These are phyloP conservation scores for Rhodotorula taiwanensis DNA, from an alignment of 768 basidiomycete genomes.

Conservation along the genomic window DNA sequence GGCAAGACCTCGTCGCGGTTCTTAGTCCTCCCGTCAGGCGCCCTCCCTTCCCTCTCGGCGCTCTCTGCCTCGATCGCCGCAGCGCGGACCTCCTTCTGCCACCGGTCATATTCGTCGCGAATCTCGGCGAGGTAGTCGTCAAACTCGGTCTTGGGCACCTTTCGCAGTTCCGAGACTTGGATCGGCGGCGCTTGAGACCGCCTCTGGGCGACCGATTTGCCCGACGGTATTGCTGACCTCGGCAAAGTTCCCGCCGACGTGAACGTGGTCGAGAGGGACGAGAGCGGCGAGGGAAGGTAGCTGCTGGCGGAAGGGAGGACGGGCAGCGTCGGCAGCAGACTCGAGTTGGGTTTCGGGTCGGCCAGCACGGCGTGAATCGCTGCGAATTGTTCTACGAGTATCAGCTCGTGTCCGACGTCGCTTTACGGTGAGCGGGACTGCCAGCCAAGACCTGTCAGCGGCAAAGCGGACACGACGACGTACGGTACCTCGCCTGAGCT, in stretches of 20 bases:
- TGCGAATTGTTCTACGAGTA: conserved; percentile 42
- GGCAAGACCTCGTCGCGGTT: conserved; percentile 56
- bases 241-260: conserved; percentile 52
- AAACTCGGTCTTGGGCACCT: conserved; percentile 74
- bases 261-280: conserved; percentile 49
- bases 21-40: conserved; percentile 2
- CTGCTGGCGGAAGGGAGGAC: conserved; percentile 47
- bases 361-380: conserved; percentile 91
- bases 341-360: conserved; percentile 71
- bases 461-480: background rate
- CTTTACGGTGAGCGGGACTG: background rate
- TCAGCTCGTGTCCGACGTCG: background rate
- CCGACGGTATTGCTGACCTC: conserved; percentile 29
- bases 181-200: conserved; percentile 45
- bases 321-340: conserved; percentile 75
- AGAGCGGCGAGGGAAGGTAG: conserved; percentile 32
- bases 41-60: background rate
- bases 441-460: too few relatives aligned
- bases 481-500: background rate
- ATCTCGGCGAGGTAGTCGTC: conserved; percentile 70
- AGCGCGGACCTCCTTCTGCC: conserved; percentile 44
- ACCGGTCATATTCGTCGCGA: conserved; percentile 67
- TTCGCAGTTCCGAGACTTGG: conserved; percentile 58
- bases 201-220: conserved; percentile 44
- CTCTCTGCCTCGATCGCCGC: background rate